phyloP scores from a whole-genome alignment of 2,329 filamentous ascomycete species.

The Immersiporthe knoxdaviesiana region DNA sequence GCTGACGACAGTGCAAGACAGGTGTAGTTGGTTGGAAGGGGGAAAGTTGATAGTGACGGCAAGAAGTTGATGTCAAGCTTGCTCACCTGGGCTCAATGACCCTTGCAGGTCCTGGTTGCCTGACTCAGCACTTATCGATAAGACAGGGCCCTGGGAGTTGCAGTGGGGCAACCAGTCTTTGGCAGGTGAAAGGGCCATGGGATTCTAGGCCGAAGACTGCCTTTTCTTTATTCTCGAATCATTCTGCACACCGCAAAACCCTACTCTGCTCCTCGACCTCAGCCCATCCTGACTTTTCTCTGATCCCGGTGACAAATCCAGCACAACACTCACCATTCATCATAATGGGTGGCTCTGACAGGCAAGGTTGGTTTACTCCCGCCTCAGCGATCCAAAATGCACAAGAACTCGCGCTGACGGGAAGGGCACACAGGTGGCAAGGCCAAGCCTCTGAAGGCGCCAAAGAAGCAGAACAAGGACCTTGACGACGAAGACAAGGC shows the following conservation, averaged over 20 bases:
- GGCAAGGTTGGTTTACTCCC: constrained; percentile 58
- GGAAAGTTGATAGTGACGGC: not conserved
- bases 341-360: constrained; percentile 68
- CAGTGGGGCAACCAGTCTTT: constrained; percentile 10
- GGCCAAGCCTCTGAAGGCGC: constrained; percentile 81
- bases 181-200: constrained; percentile 15
- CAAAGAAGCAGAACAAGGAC: constrained; percentile 84
- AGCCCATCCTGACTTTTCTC: not conserved
- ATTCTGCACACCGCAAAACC: not conserved
- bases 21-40: not conserved
- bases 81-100: not conserved
- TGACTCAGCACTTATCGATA: constrained; percentile 20
- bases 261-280: not conserved
- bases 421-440: constrained; percentile 66
- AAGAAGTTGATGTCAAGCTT: not conserved
- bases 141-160: not conserved
- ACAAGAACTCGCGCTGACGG: constrained; percentile 17
- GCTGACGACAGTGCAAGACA: not conserved
- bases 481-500: constrained; percentile 86
- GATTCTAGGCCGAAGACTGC: not conserved
- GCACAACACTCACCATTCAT: not conserved
- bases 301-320: not conserved
- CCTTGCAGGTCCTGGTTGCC: not conserved
- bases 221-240: not conserved
- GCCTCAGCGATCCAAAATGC: not conserved